A percentile compares a stretch with the other conserved stretches of the same genome.
phyloP scores from a whole-genome alignment of 495 filamentous ascomycete genomes.

The Aspergillus asperescens region DNA sequence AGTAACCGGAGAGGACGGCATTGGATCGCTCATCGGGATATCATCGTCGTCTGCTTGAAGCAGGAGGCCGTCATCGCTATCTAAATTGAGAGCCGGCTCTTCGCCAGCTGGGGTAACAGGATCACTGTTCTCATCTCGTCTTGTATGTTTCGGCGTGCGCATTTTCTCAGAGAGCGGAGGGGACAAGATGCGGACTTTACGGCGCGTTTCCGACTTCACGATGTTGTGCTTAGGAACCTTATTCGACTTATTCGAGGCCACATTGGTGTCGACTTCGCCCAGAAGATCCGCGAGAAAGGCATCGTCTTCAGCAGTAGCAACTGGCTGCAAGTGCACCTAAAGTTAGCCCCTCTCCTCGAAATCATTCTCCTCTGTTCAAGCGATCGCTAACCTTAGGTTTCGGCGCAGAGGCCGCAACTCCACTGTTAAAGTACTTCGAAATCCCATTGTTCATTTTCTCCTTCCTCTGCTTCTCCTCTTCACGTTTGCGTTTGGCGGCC shows the following conservation, averaged over 20 bases:
- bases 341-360: not conserved
- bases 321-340: slow-evolving; percentile 27
- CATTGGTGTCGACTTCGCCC: slow-evolving; percentile 81
- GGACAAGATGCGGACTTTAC: slow-evolving; percentile 74
- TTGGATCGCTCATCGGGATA: slow-evolving; percentile 77
- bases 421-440: slow-evolving; percentile 85
- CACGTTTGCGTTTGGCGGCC: slow-evolving; percentile 77
- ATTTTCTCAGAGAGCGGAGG: slow-evolving; percentile 55
- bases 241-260: slow-evolving; percentile 53
- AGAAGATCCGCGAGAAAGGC: slow-evolving; percentile 80
- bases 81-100: slow-evolving; percentile 34
- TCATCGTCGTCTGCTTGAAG: slow-evolving; percentile 51
- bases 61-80: slow-evolving; percentile 54
- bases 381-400: slow-evolving; percentile 67
- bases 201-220: slow-evolving; percentile 65
- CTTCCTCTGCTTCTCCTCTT: slow-evolving; percentile 80
- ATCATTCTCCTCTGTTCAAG: not conserved
- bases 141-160: slow-evolving; percentile 40
- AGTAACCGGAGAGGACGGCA: slow-evolving; percentile 79
- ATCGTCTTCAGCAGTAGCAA: slow-evolving; percentile 74
- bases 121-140: slow-evolving; percentile 42
- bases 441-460: slow-evolving; percentile 88
- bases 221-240: slow-evolving; percentile 53
- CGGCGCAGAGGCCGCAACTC: slow-evolving; percentile 55
- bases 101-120: slow-evolving; percentile 27